Evolutionary conservation across 2,329 filamentous ascomycete species (phyloP), one percentile per base, ranked within the genome.

Genomic region (Trichoderma koningiopsis): DNA sequence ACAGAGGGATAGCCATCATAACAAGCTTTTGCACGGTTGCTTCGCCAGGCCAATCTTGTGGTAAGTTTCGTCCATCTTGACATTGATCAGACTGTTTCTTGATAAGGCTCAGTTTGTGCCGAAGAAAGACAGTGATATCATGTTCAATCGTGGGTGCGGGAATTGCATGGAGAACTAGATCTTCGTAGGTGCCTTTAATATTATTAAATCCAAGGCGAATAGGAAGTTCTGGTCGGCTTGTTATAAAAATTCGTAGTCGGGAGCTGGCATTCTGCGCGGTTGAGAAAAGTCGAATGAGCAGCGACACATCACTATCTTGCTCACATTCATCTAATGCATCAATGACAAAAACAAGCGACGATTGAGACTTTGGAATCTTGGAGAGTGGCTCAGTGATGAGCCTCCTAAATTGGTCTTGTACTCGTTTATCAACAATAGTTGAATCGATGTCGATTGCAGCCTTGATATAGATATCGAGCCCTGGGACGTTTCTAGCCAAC

Each of bases 301-400:
- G 31, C 19, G 40, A 5, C 8, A 43, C 13, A 14, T 65, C 33
- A 16, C 33, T 35, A 1, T 22, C 63, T 14, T 1, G 19, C 3
- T 59, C 53, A 29, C 63, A 52, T 4, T 58, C 53, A 52, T 67
- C 63, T 8, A 67, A 11, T 5, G 53, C 53, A 35, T 59, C 35
- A 11, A 58, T 47, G 6, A 59, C 7, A 33, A 58, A 14, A 2
- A 58, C 22, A 10, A 72, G 29, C 3, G 55, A 24, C 0, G 1
- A 47, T 5, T 2, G 1, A 2, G 2, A 47, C 31, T 13, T 35
- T 29, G n/a, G 6, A 16, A 61, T 40, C 1, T 4, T 24, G 13
- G 49, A 40, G 13, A 65, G 19, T 43, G 52, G 49, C 4, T n/a
- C 4, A n/a, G 7, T 4, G 24, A 65, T 33, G 6, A 57, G 49